These are phyloP conservation scores for Manihot esculenta DNA, from an alignment of 441 rosid species.

Conservation along the genomic window DNA sequence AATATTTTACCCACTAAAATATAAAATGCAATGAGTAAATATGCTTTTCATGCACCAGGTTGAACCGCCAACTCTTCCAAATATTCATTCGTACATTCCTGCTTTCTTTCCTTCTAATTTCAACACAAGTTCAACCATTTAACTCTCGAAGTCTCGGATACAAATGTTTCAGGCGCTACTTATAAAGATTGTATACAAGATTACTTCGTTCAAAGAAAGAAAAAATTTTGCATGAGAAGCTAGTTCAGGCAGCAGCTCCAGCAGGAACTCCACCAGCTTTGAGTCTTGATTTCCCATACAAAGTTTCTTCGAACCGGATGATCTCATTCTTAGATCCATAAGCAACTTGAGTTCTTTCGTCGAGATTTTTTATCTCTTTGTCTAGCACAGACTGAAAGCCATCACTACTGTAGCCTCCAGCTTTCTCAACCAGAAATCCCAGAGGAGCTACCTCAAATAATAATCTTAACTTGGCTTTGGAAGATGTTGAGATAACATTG, in stretches of 20 bases:
- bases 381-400: constrained; percentile 80
- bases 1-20: too few species aligned
- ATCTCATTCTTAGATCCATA: constrained; percentile 96
- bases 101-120: constrained; percentile 1
- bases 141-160: background rate
- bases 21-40: too few species aligned
- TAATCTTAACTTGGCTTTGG: constrained; percentile 93
- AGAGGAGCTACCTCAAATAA: constrained; percentile 94
- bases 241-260: constrained; percentile 70
- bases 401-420: constrained; percentile 94
- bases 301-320: constrained; percentile 79
- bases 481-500: constrained; percentile 76
- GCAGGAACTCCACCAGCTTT: constrained; percentile 66
- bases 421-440: constrained; percentile 83
- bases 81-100: too few species aligned
- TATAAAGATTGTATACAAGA: constrained; percentile 10
- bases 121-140: constrained; percentile 7
- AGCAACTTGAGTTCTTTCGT: constrained; percentile 96
- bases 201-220: background rate
- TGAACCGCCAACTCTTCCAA: too few species aligned
- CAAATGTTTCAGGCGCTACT: constrained; percentile 16
- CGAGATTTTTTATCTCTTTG: constrained; percentile 65
- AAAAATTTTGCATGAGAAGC: constrained; percentile 8
- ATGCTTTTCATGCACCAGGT: too few species aligned
- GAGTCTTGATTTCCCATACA: constrained; percentile 84